These are phyloP conservation scores for Kodamaea neixiangensis DNA, from an alignment of 805 yeast species.

Conservation along the genomic window DNA sequence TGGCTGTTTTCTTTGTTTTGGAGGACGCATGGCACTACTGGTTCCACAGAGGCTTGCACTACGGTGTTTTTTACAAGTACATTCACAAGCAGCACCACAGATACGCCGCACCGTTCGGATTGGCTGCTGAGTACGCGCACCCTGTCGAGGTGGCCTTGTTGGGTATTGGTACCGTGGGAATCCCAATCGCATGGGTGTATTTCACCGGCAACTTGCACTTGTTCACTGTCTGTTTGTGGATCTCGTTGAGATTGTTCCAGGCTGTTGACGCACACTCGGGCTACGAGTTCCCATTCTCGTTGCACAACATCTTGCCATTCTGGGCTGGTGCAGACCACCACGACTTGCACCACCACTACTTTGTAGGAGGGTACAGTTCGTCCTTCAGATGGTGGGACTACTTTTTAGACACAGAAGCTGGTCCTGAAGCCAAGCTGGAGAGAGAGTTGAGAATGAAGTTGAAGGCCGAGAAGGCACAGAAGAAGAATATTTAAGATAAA, in stretches of 20 bases:
- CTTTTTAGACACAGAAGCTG: conserved; percentile 85
- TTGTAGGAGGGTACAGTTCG: conserved; percentile 93
- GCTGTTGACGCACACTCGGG: conserved; percentile 99
- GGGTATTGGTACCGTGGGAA: conserved; percentile 95
- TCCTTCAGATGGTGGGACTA: conserved; percentile 97
- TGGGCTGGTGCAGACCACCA: conserved; percentile 99
- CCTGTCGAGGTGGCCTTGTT: conserved; percentile 89
- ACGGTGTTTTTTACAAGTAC: conserved; percentile 84
- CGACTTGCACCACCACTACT: conserved; percentile 95
- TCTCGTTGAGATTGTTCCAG: conserved; percentile 84
- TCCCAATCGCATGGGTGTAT: conserved; percentile 83
- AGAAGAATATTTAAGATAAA: conserved; percentile 15
- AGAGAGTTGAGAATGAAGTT: conserved; percentile 67
- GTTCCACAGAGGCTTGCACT: conserved; percentile 89
- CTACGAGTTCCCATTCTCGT: conserved; percentile 96
- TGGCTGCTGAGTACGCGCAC: conserved; percentile 97
- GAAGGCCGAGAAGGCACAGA: conserved; percentile 49
- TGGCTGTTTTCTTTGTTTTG: conserved; percentile 73
- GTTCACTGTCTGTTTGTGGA: conserved; percentile 89
- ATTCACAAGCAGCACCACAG: conserved; percentile 98
- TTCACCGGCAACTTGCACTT: conserved; percentile 77
- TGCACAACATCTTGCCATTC: conserved; percentile 88
- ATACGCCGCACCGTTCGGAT: conserved; percentile 96
- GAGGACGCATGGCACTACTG: conserved; percentile 98
- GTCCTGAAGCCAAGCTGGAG: conserved; percentile 71